phyloP scores from a whole-genome alignment of 1,284 basidiomycete genomes.

The Cryptococcus maquisensis region DNA sequence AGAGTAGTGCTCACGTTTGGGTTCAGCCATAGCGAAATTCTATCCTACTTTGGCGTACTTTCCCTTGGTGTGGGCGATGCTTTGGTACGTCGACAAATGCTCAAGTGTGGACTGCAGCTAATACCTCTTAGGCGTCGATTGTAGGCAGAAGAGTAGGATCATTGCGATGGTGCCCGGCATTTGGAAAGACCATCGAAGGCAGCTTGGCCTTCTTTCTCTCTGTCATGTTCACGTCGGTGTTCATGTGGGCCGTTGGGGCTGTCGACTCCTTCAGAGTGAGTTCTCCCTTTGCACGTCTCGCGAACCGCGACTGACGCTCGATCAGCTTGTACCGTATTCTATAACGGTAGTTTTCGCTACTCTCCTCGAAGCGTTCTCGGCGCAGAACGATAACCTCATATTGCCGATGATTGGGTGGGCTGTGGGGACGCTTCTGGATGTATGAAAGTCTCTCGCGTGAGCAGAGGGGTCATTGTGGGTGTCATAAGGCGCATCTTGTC shows the following conservation, averaged over 20 bases:
- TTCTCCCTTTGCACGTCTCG: constrained; percentile 10
- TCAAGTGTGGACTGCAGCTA: background rate
- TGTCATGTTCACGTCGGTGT: constrained; percentile 64
- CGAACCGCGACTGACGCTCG: no score
- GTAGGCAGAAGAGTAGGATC: constrained; percentile 79
- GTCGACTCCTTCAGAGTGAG: constrained; percentile 71
- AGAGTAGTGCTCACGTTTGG: background rate
- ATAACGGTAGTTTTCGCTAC: constrained; percentile 60
- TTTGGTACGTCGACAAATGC: constrained; percentile 60
- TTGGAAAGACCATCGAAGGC: constrained; percentile 87
- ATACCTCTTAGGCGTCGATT: constrained; percentile 67
- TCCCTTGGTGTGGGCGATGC: constrained; percentile 91
- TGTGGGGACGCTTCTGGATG: constrained; percentile 41
- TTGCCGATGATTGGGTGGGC: constrained; percentile 82
- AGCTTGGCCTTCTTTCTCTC: constrained; percentile 74
- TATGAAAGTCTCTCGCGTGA: constrained; percentile 16
- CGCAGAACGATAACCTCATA: constrained; percentile 92
- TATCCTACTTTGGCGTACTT: constrained; percentile 85
- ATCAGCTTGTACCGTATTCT: constrained; percentile 21
- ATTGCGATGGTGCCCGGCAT: constrained; percentile 74
- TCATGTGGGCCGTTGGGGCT: constrained; percentile 65
- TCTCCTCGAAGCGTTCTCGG: constrained; percentile 77
- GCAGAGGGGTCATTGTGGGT: background rate
- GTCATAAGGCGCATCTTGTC: no score
- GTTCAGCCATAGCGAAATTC: constrained; percentile 62